Evolutionary conservation across 192 early-diverging fungal genomes (phyloP).

Genomic region (Pecoramyces ruminantium): DNA sequence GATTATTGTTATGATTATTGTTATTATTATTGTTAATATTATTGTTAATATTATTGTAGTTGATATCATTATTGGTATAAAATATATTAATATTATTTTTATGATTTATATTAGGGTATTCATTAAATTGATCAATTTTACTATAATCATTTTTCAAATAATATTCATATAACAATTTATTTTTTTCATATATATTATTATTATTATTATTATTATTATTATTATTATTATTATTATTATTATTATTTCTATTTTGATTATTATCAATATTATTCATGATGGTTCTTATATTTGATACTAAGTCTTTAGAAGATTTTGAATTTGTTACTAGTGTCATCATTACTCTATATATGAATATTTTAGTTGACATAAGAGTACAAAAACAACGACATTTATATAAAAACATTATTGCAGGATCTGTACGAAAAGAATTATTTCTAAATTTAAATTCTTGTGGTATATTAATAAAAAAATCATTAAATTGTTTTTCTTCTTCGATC

Average conservation of each 20-base stretch:
- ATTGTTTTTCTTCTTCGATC: background rate
- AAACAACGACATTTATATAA: background rate
- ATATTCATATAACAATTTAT: too few relatives aligned
- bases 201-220: too few relatives aligned
- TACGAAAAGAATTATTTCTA: background rate
- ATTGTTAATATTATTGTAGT: too few relatives aligned
- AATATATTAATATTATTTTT: too few relatives aligned
- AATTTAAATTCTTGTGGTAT: background rate
- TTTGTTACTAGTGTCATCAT: background rate
- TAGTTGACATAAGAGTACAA: background rate
- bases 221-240: background rate
- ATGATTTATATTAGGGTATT: too few relatives aligned
- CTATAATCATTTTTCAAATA: too few relatives aligned
- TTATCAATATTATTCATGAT: background rate
- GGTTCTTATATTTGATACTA: background rate
- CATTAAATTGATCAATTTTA: too few relatives aligned
- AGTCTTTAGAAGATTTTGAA: background rate
- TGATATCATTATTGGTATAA: too few relatives aligned
- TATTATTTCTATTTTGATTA: background rate
- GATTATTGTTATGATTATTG: too few relatives aligned
- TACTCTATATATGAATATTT: background rate
- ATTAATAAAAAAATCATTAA: background rate
- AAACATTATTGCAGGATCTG: background rate
- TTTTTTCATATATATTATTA: too few relatives aligned
- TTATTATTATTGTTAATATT: too few relatives aligned